Evolutionary conservation across 225 moss, liverwort and hornwort species (phyloP).

Genomic region (Physcomitrium patens): DNA sequence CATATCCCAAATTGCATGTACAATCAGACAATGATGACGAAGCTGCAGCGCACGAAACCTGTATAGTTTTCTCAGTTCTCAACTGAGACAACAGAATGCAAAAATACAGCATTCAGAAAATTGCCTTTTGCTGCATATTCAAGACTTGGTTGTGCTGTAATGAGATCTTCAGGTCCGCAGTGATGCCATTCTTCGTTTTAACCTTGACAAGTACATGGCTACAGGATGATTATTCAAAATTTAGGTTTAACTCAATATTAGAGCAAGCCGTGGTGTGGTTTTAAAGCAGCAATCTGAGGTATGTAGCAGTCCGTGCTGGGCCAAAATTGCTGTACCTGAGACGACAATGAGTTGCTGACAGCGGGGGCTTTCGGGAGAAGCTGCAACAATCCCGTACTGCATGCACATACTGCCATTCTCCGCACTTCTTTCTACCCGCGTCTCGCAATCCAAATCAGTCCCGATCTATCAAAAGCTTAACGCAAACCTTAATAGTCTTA

Average conservation of each 20-base stretch:
- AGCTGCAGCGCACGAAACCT: conserved; percentile 36
- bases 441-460: conserved; percentile 19
- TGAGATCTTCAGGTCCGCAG: too few relatives aligned
- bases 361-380: conserved; percentile 51
- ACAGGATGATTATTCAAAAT: too few relatives aligned
- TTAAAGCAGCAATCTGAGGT: neutral
- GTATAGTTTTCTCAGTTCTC: conserved; percentile 54
- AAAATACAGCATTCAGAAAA: neutral
- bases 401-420: conserved; percentile 70
- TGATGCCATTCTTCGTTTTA: too few relatives aligned
- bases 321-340: conserved; percentile 41
- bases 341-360: conserved; percentile 42
- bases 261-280: too few relatives aligned
- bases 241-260: too few relatives aligned
- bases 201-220: too few relatives aligned
- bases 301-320: neutral
- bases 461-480: neutral
- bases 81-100: conserved; percentile 51
- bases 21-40: conserved; percentile 50
- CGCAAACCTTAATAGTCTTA: neutral
- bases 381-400: conserved; percentile 65
- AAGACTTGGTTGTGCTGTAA: too few relatives aligned
- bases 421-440: neutral
- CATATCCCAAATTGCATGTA: conserved; percentile 50
- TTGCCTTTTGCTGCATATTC: too few relatives aligned